phyloP scores from a whole-genome alignment of 192 early-diverging fungal species.

The Phycomyces nitens region DNA sequence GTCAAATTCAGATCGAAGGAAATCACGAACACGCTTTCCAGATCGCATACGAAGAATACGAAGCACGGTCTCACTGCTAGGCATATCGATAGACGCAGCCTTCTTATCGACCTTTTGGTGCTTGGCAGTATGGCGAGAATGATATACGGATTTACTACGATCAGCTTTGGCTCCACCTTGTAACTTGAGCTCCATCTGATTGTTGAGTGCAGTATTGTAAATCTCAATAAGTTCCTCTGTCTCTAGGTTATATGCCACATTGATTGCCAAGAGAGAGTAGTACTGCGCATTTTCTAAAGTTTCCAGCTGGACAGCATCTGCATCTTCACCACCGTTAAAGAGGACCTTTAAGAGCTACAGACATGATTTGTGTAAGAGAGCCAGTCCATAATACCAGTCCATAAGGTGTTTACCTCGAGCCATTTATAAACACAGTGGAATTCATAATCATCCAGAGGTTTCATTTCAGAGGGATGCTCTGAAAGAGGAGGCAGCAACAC shows the following conservation, averaged over 20 bases:
- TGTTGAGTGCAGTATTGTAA: slow-evolving; percentile 44
- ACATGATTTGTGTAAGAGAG: slow-evolving; percentile 5
- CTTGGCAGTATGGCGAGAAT: slow-evolving; percentile 31
- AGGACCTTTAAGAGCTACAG: slow-evolving; percentile 64
- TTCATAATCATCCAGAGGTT: slow-evolving; percentile 62
- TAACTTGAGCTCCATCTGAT: slow-evolving; percentile 29
- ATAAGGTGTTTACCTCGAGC: slow-evolving; percentile 44
- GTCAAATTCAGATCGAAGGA: slow-evolving; percentile 37
- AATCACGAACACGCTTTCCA: slow-evolving; percentile 41
- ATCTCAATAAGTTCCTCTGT: slow-evolving; percentile 60
- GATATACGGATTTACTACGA: slow-evolving; percentile 39
- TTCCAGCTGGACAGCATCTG: slow-evolving; percentile 59
- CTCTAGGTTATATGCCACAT: slow-evolving; percentile 64
- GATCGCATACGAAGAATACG: slow-evolving; percentile 47
- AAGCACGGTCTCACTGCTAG: slow-evolving; percentile 45
- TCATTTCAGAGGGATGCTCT: slow-evolving; percentile 50
- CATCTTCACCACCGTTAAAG: slow-evolving; percentile 69
- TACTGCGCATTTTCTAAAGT: slow-evolving; percentile 64
- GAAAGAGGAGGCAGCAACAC: slow-evolving; percentile 70
- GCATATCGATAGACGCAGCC: slow-evolving; percentile 34
- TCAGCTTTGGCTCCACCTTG: slow-evolving; percentile 37
- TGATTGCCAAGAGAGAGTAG: slow-evolving; percentile 59
- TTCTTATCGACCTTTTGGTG: slow-evolving; percentile 15
- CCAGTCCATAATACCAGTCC: background rate
- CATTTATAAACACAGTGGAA: slow-evolving; percentile 67